A percentile compares a stretch with the other conserved stretches of the same genome.
Evolutionary conservation across 2,329 filamentous ascomycete species (phyloP).

Genomic region (Teratosphaeria destructans): DNA sequence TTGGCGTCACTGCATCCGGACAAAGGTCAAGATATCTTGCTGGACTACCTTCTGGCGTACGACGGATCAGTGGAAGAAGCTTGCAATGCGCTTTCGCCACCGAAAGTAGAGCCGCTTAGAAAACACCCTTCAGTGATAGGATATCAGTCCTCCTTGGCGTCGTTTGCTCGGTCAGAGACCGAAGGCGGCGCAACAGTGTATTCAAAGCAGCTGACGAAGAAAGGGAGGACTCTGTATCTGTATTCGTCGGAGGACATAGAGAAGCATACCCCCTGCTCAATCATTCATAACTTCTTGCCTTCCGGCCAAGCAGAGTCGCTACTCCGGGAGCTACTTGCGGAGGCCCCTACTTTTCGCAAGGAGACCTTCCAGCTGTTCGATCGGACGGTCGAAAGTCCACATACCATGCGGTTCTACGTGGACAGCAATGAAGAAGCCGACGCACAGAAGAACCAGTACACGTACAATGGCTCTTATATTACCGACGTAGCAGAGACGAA

Average conservation of each 20-base stretch:
- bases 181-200: not conserved
- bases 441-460: constrained; percentile 66
- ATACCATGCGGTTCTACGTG: constrained; percentile 76
- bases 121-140: constrained; percentile 25
- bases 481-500: constrained; percentile 67
- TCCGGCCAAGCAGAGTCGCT: constrained; percentile 60
- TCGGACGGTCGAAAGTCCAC: constrained; percentile 71
- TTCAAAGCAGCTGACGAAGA: constrained; percentile 50
- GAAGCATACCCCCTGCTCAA: constrained; percentile 75
- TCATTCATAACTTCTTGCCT: constrained; percentile 84
- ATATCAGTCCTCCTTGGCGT: constrained; percentile 34
- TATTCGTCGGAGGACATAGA: constrained; percentile 75
- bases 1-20: constrained; percentile 65
- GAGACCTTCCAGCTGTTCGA: constrained; percentile 81
- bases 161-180: constrained; percentile 9
- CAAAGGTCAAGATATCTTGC: constrained; percentile 53
- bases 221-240: constrained; percentile 72
- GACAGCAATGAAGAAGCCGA: constrained; percentile 59
- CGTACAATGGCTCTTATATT: constrained; percentile 72
- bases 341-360: constrained; percentile 60
- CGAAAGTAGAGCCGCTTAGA: constrained; percentile 15
- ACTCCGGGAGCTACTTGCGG: constrained; percentile 62
- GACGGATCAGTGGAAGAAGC: constrained; percentile 65
- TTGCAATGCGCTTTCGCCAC: constrained; percentile 41
- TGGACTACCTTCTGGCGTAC: constrained; percentile 69